Evolutionary conservation across 257 asterid genomes (phyloP), one percentile per base, ranked within the genome.

Genomic region (Salvia splendens): DNA sequence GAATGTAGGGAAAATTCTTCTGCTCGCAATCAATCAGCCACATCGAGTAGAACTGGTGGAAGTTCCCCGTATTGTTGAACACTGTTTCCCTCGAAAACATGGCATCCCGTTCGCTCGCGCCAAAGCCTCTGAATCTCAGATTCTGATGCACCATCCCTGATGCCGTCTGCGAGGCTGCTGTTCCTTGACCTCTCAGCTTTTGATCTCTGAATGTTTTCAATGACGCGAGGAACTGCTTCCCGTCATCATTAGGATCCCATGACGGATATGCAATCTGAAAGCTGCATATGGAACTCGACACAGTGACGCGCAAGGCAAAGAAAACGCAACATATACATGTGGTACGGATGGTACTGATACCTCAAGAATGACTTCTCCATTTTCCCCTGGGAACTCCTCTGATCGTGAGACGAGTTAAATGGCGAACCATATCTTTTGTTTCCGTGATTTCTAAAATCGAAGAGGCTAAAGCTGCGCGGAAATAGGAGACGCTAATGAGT

Each of bases 371-470:
- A 94, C 75, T 94, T 94, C 66, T 94, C 99, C 96, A 94, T 83
- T 82, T 94, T 94, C 59, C 99, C 99, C 78, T 94, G 99, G 32
- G 95, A 88, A 77, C 99, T 94, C 83, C 97, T 86, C 80, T 74
- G 83, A 14, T 67, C 65, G 40, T 76, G 73, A 61, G 82, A 65
- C 9, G 92, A 70, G 78, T 81, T 78, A 65, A 73, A 87, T 8
- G 95, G 95, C 0, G 99, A 88, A 50, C 89, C 97, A 52, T 94
- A 94, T 76, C 79, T 81, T 65, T 54, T 72, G 78, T 94, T 94
- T 32, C 99, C 99, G 49, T 94, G 96, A 28, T 75, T 83, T 69
- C 75, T 78, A 67, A 94, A 94, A 85, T 94, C 95, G 52, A 91
- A 91, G 75, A 80, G 83, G 62, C 99, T 88, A 74, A 94, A 88